Evolutionary conservation across 495 filamentous ascomycete genomes (phyloP).

Genomic region (Lasiosphaeriaceae sp.): DNA sequence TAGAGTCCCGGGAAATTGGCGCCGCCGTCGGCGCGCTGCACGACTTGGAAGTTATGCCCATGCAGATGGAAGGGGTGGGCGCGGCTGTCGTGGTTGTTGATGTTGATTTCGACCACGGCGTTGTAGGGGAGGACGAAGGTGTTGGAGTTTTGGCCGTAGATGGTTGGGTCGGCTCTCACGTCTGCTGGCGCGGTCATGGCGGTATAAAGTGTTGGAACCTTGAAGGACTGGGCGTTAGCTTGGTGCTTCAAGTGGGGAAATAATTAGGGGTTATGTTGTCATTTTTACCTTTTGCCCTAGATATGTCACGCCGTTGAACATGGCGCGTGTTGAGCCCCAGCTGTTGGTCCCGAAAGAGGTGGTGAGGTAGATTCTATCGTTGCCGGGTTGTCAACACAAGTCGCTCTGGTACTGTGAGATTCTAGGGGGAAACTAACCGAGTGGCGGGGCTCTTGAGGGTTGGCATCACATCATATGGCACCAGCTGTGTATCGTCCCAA

Average conservation of each 20-base stretch:
- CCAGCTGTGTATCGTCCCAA: conserved; percentile 2
- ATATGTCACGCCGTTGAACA: conserved; percentile 5
- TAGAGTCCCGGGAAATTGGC: conserved; percentile 1
- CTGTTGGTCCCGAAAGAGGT: conserved; percentile 1
- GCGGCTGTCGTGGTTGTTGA: conserved; percentile 66
- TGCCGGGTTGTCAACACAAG: no score
- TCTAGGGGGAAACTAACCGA: not conserved
- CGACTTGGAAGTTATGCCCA: conserved; percentile 67
- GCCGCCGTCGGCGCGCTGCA: conserved; percentile 33
- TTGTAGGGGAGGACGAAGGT: conserved; percentile 46
- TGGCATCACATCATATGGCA: not conserved
- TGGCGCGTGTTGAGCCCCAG: conserved; percentile 4
- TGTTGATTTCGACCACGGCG: conserved; percentile 57
- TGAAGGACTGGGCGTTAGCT: no score
- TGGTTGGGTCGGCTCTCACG: conserved; percentile 43
- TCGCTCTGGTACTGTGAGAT: no score
- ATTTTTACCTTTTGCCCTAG: conserved; percentile 3
- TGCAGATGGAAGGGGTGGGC: conserved; percentile 42
- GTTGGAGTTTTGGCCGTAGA: conserved; percentile 46
- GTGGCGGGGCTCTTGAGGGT: not conserved
- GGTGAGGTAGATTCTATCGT: not conserved
- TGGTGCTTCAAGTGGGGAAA: no score
- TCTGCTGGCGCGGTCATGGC: conserved; percentile 42
- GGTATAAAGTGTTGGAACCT: conserved; percentile 61
- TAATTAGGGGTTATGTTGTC: no score